These are phyloP conservation scores for Ophiocordyceps unilateralis DNA, from an alignment of 2,329 filamentous ascomycete genomes.

Conservation along the genomic window DNA sequence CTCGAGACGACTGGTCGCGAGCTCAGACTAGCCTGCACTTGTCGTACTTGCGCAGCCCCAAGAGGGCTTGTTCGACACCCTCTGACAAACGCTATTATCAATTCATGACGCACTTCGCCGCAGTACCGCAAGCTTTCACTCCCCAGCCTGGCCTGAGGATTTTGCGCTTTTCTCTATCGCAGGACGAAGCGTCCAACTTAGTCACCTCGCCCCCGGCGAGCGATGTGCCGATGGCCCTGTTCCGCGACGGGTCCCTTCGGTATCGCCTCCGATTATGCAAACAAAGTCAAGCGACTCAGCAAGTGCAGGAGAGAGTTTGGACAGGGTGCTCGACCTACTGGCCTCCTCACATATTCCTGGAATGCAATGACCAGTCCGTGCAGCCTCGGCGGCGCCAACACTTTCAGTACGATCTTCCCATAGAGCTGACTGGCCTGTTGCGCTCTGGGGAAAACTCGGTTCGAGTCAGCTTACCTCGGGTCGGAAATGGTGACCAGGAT, in stretches of 20 bases:
- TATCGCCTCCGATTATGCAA: constrained; percentile 53
- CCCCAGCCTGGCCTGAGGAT: constrained; percentile 21
- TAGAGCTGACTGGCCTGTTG: constrained; percentile 52
- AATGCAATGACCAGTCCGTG: constrained; percentile 45
- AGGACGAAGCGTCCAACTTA: constrained; percentile 17
- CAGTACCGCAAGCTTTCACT: constrained; percentile 24
- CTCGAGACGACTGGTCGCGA: constrained; percentile 22
- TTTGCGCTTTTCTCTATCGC: constrained; percentile 28
- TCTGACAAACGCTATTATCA: constrained; percentile 32
- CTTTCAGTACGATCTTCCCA: constrained; percentile 56
- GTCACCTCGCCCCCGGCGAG: constrained; percentile 10
- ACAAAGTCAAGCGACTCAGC: constrained; percentile 3
- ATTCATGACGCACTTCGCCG: constrained; percentile 32
- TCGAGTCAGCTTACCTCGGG: constrained; percentile 25
- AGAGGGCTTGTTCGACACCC: constrained; percentile 15
- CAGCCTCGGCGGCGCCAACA: constrained; percentile 49
- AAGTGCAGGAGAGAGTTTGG: constrained; percentile 36
- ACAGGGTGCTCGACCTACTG: constrained; percentile 45
- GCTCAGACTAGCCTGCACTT: constrained; percentile 28
- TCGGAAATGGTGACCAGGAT: constrained; percentile 7
- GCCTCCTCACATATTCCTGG: constrained; percentile 53
- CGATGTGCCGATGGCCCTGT: constrained; percentile 19
- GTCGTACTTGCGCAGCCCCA: constrained; percentile 29
- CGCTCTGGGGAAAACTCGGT: constrained; percentile 43
- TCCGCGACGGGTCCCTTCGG: constrained; percentile 35